These are phyloP conservation scores for Pyrenula aspistea DNA, from an alignment of 495 filamentous ascomycete species.

Conservation along the genomic window DNA sequence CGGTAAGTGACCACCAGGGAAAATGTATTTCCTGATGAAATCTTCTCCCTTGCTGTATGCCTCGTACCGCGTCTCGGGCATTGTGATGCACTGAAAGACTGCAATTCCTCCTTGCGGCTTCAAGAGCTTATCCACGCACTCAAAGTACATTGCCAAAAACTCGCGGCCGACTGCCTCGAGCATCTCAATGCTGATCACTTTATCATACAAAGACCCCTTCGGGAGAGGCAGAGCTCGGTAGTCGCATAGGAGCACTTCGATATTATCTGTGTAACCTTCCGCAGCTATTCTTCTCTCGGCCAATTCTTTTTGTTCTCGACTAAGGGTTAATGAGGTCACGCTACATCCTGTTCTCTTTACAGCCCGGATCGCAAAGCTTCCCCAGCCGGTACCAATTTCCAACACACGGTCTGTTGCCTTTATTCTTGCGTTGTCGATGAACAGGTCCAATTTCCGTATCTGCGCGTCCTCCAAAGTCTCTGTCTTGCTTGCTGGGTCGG, in stretches of 20 bases:
- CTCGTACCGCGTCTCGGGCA: constrained; percentile 43
- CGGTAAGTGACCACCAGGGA: constrained; percentile 61
- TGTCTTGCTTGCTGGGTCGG: constrained; percentile 16
- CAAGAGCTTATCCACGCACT: constrained; percentile 42
- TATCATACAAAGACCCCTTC: constrained; percentile 43
- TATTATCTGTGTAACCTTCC: constrained; percentile 36
- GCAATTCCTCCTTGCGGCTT: constrained; percentile 53
- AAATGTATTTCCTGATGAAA: constrained; percentile 66
- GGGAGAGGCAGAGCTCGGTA: constrained; percentile 45
- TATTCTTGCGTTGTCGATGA: constrained; percentile 48
- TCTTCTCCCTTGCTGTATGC: constrained; percentile 31
- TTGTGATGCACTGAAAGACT: constrained; percentile 66
- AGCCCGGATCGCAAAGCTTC: constrained; percentile 51
- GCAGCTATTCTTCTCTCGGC: constrained; percentile 44
- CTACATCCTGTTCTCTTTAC: constrained; percentile 46
- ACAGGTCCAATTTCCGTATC: constrained; percentile 46
- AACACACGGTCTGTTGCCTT: constrained; percentile 51
- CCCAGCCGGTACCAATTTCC: constrained; percentile 63
- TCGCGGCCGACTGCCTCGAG: constrained; percentile 58
- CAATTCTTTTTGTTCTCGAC: constrained; percentile 45
- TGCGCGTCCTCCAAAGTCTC: constrained; percentile 55
- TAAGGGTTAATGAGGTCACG: constrained; percentile 51
- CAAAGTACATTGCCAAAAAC: constrained; percentile 50
- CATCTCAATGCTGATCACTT: constrained; percentile 65
- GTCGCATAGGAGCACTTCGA: constrained; percentile 48